A percentile compares a stretch with the other conserved stretches of the same genome.
These are phyloP conservation scores for Cinnamomum micranthum DNA, from an alignment of 164 flowering plant species.

Conservation along the genomic window DNA sequence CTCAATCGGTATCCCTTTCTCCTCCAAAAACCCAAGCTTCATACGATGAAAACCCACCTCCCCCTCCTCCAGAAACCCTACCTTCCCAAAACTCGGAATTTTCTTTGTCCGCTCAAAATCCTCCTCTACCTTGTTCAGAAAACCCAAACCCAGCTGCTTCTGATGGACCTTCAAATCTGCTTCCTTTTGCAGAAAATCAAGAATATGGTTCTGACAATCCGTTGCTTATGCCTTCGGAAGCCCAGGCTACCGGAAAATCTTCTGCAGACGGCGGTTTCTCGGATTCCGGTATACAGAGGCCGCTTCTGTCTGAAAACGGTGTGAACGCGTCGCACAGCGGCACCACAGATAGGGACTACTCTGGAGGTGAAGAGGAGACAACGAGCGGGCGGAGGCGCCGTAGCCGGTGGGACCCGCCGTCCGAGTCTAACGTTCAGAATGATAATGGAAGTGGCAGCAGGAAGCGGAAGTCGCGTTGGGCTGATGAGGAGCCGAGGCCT, in stretches of 20 bases:
- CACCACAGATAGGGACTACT: slow-evolving; percentile 42
- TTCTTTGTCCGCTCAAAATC: background rate
- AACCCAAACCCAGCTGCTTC: background rate
- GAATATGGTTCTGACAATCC: background rate
- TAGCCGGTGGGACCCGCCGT: slow-evolving; percentile 80
- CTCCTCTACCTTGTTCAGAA: background rate
- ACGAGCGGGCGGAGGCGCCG: slow-evolving; percentile 57
- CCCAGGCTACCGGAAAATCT: background rate
- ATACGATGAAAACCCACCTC: slow-evolving; percentile 1
- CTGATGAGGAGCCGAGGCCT: slow-evolving; percentile 80
- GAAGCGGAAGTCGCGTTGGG: slow-evolving; percentile 67
- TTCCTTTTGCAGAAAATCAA: background rate
- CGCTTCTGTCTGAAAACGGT: slow-evolving; percentile 48
- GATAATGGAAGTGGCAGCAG: slow-evolving; percentile 32
- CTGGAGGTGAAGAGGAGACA: slow-evolving; percentile 86
- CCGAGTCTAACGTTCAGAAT: slow-evolving; percentile 32
- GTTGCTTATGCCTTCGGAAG: background rate
- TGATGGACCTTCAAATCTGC: no score
- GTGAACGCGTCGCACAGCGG: slow-evolving; percentile 49
- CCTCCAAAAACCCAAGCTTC: background rate
- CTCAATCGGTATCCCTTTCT: background rate
- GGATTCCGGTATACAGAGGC: slow-evolving; percentile 16
- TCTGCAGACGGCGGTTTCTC: background rate
- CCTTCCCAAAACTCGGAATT: background rate
- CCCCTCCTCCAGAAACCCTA: slow-evolving; percentile 9